Conservation (phyloP, 306 rosid species). For the Pyrus pyrifolia region DNA sequence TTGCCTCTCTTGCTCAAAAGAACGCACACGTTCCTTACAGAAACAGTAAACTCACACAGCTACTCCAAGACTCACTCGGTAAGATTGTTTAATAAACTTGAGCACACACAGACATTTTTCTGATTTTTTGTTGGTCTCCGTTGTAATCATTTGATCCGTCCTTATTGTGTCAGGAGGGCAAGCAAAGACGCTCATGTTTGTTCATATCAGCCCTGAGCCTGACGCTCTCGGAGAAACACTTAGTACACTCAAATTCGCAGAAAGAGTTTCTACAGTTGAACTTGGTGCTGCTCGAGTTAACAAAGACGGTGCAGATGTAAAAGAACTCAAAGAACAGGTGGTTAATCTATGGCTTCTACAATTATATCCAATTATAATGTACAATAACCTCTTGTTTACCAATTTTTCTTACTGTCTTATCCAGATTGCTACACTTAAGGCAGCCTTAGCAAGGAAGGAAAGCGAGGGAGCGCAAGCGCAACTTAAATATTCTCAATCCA, state of each 20-base stretch:
- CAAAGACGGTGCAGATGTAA: constrained; percentile 59
- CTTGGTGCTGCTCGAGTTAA: constrained; percentile 81
- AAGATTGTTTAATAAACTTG: constrained; percentile 2
- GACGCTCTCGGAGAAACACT: constrained; percentile 82
- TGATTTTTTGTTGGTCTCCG: background rate
- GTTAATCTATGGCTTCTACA: background rate
- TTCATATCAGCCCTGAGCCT: constrained; percentile 82
- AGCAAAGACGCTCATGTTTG: constrained; percentile 94
- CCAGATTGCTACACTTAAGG: constrained; percentile 70
- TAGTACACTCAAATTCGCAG: constrained; percentile 93
- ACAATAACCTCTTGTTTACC: background rate
- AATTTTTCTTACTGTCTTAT: background rate
- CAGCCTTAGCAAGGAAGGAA: constrained; percentile 71
- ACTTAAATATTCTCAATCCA: constrained; percentile 22
- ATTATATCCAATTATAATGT: background rate
- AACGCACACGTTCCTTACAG: constrained; percentile 90
- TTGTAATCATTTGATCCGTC: constrained; percentile 4
- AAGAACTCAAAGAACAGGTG: constrained; percentile 93
- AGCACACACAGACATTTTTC: background rate
- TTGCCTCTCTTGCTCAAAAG: constrained; percentile 80
- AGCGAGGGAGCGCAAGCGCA: constrained; percentile 38
- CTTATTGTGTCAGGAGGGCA: constrained; percentile 56
- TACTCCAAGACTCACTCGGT: constrained; percentile 97
- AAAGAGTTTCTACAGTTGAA: constrained; percentile 79
- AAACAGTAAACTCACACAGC: constrained; percentile 92